Base-by-base conservation (phyloP, 2,329 filamentous ascomycete species). In the Rhynchosporium agropyri region DNA sequence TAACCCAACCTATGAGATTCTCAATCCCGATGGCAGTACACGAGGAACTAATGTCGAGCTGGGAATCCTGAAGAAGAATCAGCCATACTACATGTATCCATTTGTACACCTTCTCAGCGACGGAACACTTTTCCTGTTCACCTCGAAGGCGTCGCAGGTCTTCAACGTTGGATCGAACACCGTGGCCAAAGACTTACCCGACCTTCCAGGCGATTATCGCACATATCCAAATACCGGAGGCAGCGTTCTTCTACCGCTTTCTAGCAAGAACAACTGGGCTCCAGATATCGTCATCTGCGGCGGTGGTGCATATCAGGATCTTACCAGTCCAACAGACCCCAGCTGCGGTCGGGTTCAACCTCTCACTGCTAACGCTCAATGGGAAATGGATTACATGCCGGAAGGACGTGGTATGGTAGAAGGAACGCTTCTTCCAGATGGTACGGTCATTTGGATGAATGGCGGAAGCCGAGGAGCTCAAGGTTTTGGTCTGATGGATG, bases 21-120 rank as follows among this genome's bases (percentile, higher is more conserved):
- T 87, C n/a, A 79, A 81, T 62, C 65, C 74, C 33, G 69, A 78
- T 48, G 84, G 81, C 62, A 72, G 78, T 49, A 77, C 79, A 3
- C 73, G 76, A 51, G 83, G 82, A 54, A 71, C 74, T 20, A 84
- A 77, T 69, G 77, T 80, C 49, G 73, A 74, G 8, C 79, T 86
- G 77, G 79, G 82, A 4, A 83, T 87, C 43, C 75, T 87, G 29
- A 77, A 75, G 60, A 80, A 80, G 70, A 84, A 83, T 67, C 82
- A 86, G 72, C 84, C 84, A 13, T 86, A 87, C 75, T 86, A 84
- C 74, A 85, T 85, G 83, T 87, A 86, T 69, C 84, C 84, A 3
- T 86, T 86, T 72, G 74, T 87, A 36, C 84, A 86, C 69, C 76
- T 87, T 1, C 77, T 88, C 43, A 79, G 77, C 40, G 80, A 85